Evolutionary conservation across 176 grass and related monocot species (phyloP).

Genomic region (Phragmites australis): DNA sequence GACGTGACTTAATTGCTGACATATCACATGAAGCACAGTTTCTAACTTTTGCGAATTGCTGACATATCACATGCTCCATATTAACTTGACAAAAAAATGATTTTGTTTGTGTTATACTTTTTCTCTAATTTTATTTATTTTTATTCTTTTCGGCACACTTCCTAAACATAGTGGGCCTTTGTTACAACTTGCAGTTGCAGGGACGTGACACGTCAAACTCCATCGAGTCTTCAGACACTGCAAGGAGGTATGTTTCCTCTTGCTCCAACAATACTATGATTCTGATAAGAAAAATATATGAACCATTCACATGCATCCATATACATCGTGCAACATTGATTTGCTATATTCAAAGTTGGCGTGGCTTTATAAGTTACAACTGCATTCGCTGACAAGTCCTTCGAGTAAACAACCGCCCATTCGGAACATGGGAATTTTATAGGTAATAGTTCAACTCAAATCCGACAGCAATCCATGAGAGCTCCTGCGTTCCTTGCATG

Average conservation of each 20-base stretch:
- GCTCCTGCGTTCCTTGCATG: background rate
- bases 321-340: background rate
- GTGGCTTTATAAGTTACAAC: too few species aligned
- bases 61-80: background rate
- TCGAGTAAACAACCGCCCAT: too few species aligned
- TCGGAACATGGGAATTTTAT: too few species aligned
- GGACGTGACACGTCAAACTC: background rate
- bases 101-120: background rate
- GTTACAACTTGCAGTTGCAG: background rate
- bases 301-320: background rate
- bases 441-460: too few species aligned
- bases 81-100: background rate
- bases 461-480: too few species aligned
- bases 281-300: background rate
- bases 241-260: background rate
- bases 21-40: background rate
- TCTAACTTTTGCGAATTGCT: background rate
- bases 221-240: background rate
- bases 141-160: background rate
- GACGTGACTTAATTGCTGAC: background rate
- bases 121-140: background rate
- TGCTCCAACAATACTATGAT: background rate
- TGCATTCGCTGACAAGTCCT: background rate
- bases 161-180: background rate
- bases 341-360: background rate